These are phyloP conservation scores for Hymenoscyphus repandus DNA, from an alignment of 2,329 filamentous ascomycete species.

Conservation along the genomic window DNA sequence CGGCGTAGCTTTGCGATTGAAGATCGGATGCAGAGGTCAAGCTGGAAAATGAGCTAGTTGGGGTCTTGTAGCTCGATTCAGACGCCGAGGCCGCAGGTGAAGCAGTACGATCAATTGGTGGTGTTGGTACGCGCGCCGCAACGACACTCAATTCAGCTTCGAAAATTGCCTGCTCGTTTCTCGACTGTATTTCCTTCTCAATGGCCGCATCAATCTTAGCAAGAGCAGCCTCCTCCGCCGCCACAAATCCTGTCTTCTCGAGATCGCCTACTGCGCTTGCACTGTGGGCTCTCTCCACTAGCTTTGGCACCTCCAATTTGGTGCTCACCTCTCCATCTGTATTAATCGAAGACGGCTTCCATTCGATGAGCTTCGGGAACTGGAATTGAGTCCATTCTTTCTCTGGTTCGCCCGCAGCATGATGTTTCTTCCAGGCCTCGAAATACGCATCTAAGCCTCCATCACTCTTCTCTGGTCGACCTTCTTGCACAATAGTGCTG, in stretches of 20 bases:
- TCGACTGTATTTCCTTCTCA: constrained; percentile 62
- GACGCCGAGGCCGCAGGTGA: constrained; percentile 23
- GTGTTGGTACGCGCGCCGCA: constrained; percentile 27
- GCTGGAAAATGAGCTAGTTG: constrained; percentile 53
- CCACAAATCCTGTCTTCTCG: constrained; percentile 31
- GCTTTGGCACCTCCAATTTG: constrained; percentile 14
- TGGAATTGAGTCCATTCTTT: constrained; percentile 91
- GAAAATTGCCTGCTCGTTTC: constrained; percentile 39
- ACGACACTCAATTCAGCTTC: constrained; percentile 30
- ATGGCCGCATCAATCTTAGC: constrained; percentile 83
- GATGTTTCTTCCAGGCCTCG: constrained; percentile 78
- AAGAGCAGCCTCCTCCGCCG: constrained; percentile 53
- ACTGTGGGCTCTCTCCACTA: constrained; percentile 26
- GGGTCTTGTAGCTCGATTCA: constrained; percentile 39
- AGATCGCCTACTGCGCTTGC: constrained; percentile 28
- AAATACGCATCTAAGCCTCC: constrained; percentile 84
- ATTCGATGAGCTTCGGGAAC: constrained; percentile 82
- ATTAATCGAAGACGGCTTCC: constrained; percentile 55
- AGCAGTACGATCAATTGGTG: constrained; percentile 21
- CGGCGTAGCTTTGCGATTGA: constrained; percentile 67
- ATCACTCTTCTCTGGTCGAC: constrained; percentile 49
- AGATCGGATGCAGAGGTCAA: constrained; percentile 44
- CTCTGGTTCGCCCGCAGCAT: constrained; percentile 60
- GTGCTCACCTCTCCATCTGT: constrained; percentile 21
- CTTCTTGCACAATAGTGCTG: constrained; percentile 48